Base-by-base conservation (phyloP, 2,329 filamentous ascomycete species). In the Mycosphaerella arachidis region DNA sequence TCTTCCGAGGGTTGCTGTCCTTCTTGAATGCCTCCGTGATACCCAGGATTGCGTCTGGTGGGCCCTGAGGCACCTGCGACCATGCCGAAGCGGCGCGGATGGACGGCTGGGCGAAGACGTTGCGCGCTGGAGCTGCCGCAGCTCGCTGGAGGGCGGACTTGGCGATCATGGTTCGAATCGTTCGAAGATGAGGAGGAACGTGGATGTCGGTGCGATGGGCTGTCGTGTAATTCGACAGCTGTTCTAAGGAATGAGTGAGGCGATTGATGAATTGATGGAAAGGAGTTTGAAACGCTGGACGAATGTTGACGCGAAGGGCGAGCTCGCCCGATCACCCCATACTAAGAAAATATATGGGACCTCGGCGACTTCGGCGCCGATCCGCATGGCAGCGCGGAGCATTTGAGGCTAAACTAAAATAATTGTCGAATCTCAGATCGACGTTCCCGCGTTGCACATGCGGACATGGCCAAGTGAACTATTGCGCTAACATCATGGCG, bases 11-110 rank as follows among this genome's bases (percentile, higher is more conserved):
- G 78, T 95, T 93, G 72, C 82, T 84, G 77, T 99, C 94, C 78
- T 92, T 92, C 85, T 97, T 99, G 89, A 94, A 99, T 63, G 94
- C 94, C 82, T 99, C 94, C 65, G 94, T 97, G 80, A 99, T 92
- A 76, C 90, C 89, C n/a, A 72, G 62, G 57, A 73, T 92, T 73
- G 89, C 89, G 62, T 86, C 92, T 74, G 93, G 92, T 84, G 93
- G 93, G 66, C 93, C 93, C 80, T 97, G 91, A 68, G 91, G 88
- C 58, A 97, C 91, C 72, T 90, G 89, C 73, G 90, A 86, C 92
- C 93, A 97, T 68, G 89, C 90, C 63, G 92, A 96, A 69, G 85
- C 87, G 70, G 87, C 84, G 73, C 84, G 81, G 66, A 80, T 75
- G 68, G 79, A 79, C 55, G 72, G 70, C 59, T 68, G 64, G 53